These are phyloP conservation scores for Glaciozyma martinii DNA, from an alignment of 768 basidiomycete genomes.

Conservation along the genomic window DNA sequence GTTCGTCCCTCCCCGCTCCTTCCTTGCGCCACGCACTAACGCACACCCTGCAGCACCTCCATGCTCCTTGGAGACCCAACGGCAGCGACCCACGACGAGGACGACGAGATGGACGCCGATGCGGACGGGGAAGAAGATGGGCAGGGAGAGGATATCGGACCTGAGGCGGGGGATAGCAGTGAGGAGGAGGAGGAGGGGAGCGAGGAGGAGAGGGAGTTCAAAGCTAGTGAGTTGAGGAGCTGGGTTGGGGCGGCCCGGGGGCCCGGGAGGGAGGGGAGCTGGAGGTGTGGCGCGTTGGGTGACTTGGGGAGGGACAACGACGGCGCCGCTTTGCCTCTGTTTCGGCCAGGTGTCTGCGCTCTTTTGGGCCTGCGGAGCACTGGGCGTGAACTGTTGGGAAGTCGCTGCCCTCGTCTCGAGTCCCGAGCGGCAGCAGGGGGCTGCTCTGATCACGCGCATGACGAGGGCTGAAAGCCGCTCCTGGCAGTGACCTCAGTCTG, in stretches of 20 bases:
- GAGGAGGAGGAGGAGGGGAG: slow-evolving; percentile 28
- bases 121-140: not conserved
- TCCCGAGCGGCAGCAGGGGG: too few species aligned
- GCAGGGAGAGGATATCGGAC: not conserved
- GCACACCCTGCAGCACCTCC: too few species aligned
- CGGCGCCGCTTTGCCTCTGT: too few species aligned
- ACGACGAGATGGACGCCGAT: not conserved
- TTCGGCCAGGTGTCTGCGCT: too few species aligned
- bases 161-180: slow-evolving; percentile 8
- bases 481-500: too few species aligned
- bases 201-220: slow-evolving; percentile 25
- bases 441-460: too few species aligned
- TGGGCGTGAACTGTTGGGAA: too few species aligned
- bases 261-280: not conserved
- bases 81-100: not conserved
- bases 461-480: too few species aligned
- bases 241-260: not conserved
- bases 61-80: not conserved
- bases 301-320: not conserved
- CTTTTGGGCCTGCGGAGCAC: too few species aligned
- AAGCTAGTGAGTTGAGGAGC: slow-evolving; percentile 11
- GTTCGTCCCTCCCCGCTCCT: too few species aligned
- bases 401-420: too few species aligned
- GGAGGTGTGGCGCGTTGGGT: not conserved
- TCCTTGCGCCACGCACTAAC: too few species aligned